These are phyloP conservation scores for Insectozyma bohioensis DNA, from an alignment of 1,139 yeast species.

Conservation along the genomic window DNA sequence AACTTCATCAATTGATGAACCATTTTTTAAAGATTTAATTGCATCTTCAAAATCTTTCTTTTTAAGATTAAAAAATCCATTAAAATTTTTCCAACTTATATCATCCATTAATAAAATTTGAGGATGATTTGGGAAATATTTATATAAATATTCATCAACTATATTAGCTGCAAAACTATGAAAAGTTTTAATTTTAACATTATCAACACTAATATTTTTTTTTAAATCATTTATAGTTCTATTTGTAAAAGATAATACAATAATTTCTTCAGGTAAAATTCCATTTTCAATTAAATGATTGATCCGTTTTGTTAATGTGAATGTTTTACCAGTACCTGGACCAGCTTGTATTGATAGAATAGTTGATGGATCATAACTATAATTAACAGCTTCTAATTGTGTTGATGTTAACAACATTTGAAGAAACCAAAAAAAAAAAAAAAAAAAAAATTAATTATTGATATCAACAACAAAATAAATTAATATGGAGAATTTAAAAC, in stretches of 20 bases:
- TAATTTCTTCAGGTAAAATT: constrained; percentile 51
- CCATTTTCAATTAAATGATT: constrained; percentile 44
- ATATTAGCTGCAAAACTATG: constrained; percentile 59
- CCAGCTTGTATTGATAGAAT: constrained; percentile 61
- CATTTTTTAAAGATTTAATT: constrained; percentile 31
- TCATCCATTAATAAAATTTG: constrained; percentile 49
- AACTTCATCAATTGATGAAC: constrained; percentile 26
- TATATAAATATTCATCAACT: constrained; percentile 38
- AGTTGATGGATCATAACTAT: constrained; percentile 13
- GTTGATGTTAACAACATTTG: constrained; percentile 7
- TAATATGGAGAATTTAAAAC: constrained; percentile 9
- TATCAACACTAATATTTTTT: constrained; percentile 32
- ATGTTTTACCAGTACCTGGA: constrained; percentile 78
- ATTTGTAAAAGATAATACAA: constrained; percentile 70
- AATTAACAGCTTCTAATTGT: constrained; percentile 11
- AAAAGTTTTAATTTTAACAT: constrained; percentile 54
- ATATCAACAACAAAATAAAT: background rate
- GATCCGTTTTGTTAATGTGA: constrained; percentile 56
- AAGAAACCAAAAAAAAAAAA: constrained; percentile 2
- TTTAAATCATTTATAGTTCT: constrained; percentile 60
- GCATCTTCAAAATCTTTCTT: constrained; percentile 33
- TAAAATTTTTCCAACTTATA: constrained; percentile 49
- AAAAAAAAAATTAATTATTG: too few relatives aligned
- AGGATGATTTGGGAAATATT: constrained; percentile 21
- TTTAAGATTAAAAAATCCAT: constrained; percentile 20